Evolutionary conservation across 2,329 filamentous ascomycete genomes (phyloP), one percentile per base, ranked within the genome.

Genomic region (Alternaria angustiovoidea): DNA sequence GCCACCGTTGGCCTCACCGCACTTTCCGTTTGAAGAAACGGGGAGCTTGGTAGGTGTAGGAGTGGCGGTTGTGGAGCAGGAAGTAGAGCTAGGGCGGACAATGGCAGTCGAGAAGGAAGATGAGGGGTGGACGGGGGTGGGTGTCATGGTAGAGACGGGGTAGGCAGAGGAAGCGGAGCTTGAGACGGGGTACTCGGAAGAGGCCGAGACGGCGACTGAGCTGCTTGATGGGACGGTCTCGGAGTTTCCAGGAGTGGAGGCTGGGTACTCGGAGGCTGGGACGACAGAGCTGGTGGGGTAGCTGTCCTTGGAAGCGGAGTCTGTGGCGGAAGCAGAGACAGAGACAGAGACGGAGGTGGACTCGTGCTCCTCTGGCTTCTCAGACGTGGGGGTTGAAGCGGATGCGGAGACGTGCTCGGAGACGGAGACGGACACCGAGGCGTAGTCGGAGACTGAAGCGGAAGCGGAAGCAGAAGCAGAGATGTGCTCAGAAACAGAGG

Each of bases 11-110:
- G 43, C 34, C 18, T 56, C 32, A 22, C 73, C 73, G 46, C 74
- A 76, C 38, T 63, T 69, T 34, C 73, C 73, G 48, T 75, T 63
- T 18, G 54, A 63, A 55, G 64, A 69, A 26, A 72, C 62, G 12
- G 57, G 61, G 32, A 62, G 52, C 47, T 51, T 44, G 20, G 63
- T 64, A 5, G 70, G 62, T 0, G 64, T 59, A 14, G 71, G 57
- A 9, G 65, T 60, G 4, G 64, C 51, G 32, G 58, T 61, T 28
- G 68, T 60, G 44, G 38, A 61, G 47, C 54, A 57, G 24, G 66
- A 51, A 24, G 70, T 64, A n/a, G 70, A 63, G 53, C 58, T 64
- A 30, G 67, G 57, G 24, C 43, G 47, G 12, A 64, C 43, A 14
- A 53, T 36, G 61, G 55, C 41, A 46, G 57, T 53, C 44, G 53